A percentile compares a stretch with the other conserved stretches of the same genome.
phyloP scores from a whole-genome alignment of 2,329 filamentous ascomycete species.

The Bipolaris gigantea region DNA sequence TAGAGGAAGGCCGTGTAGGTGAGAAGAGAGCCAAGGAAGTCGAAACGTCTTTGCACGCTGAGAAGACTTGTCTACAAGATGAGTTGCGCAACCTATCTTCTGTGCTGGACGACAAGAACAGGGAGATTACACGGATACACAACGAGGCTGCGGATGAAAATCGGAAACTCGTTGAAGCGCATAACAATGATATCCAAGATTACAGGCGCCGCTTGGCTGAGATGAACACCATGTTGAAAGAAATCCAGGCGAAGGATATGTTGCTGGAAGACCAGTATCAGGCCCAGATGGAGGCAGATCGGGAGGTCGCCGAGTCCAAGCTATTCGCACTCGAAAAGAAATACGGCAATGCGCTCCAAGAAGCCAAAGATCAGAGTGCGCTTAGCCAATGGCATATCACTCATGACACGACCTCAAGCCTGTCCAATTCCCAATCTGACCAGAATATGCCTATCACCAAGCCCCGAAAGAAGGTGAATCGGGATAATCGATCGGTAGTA shows the following conservation, averaged over 20 bases:
- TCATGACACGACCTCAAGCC: background rate
- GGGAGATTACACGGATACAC: slow-evolving; percentile 9
- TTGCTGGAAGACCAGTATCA: slow-evolving; percentile 16
- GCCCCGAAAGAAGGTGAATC: slow-evolving; percentile 25
- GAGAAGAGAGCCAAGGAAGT: slow-evolving; percentile 12
- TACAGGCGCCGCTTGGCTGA: slow-evolving; percentile 10
- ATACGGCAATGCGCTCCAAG: background rate
- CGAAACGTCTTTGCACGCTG: slow-evolving; percentile 4
- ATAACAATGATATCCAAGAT: slow-evolving; percentile 12
- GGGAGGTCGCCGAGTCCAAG: slow-evolving; percentile 7
- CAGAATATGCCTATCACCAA: slow-evolving; percentile 6
- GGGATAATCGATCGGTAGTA: slow-evolving; percentile 19
- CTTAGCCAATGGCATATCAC: background rate
- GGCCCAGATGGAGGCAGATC: slow-evolving; percentile 19
- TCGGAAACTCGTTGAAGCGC: background rate
- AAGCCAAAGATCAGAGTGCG: background rate
- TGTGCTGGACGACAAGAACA: slow-evolving; percentile 1
- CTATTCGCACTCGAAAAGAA: background rate
- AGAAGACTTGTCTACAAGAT: slow-evolving; percentile 16
- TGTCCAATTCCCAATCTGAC: background rate
- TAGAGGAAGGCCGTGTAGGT: slow-evolving; percentile 14
- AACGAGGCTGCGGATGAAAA: slow-evolving; percentile 3
- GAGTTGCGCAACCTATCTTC: slow-evolving; percentile 13
- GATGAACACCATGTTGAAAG: slow-evolving; percentile 15
- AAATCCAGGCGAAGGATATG: slow-evolving; percentile 17